These are phyloP conservation scores for Mycena haematopus DNA, from an alignment of 768 basidiomycete genomes.

Conservation along the genomic window DNA sequence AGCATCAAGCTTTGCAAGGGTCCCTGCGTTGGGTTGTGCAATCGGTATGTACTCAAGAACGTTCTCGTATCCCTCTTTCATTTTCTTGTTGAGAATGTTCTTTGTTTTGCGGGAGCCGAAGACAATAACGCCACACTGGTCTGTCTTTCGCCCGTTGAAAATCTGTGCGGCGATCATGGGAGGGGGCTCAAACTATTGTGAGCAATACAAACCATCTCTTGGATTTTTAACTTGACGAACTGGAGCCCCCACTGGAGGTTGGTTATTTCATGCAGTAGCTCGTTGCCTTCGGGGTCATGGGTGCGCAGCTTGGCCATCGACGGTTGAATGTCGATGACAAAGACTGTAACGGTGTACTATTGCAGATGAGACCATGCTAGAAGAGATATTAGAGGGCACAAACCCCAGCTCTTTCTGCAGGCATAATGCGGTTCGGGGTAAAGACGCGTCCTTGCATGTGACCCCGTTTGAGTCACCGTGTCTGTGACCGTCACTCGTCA, in stretches of 20 bases:
- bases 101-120: slow-evolving; percentile 85
- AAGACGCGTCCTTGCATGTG: slow-evolving; percentile 42
- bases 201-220: slow-evolving; percentile 76
- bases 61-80: slow-evolving; percentile 73
- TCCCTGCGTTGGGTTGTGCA: slow-evolving; percentile 66
- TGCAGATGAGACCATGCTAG: slow-evolving; percentile 26
- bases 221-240: slow-evolving; percentile 88
- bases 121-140: slow-evolving; percentile 87
- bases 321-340: slow-evolving; percentile 86
- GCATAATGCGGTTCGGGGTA: slow-evolving; percentile 52
- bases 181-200: background rate
- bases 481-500: background rate
- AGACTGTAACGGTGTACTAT: slow-evolving; percentile 88
- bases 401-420: slow-evolving; percentile 82
- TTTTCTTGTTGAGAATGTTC: slow-evolving; percentile 63
- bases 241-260: slow-evolving; percentile 85
- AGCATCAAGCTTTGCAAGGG: slow-evolving; percentile 68
- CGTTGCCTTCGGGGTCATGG: slow-evolving; percentile 61
- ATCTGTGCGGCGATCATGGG: slow-evolving; percentile 58
- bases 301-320: slow-evolving; percentile 77
- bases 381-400: slow-evolving; percentile 33
- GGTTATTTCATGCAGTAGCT: slow-evolving; percentile 62
- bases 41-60: slow-evolving; percentile 76
- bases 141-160: slow-evolving; percentile 90
- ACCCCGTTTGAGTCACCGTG: slow-evolving; percentile 36